phyloP scores from a whole-genome alignment of 805 yeast species.

The Metschnikowia arizonensis region DNA sequence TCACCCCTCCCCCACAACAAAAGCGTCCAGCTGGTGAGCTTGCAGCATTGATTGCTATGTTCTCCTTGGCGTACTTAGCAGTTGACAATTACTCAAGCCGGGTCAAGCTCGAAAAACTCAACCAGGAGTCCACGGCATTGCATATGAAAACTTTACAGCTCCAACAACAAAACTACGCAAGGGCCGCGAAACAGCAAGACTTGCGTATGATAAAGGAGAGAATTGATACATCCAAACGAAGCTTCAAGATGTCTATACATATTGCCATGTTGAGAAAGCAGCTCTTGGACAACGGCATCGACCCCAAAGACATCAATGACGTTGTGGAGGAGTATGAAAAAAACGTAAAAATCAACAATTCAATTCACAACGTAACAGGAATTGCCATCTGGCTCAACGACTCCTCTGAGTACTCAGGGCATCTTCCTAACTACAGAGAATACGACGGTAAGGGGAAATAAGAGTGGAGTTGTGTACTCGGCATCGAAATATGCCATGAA shows the following conservation, averaged over 20 bases:
- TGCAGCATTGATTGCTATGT: constrained; percentile 39
- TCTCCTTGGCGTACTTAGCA: constrained; percentile 46
- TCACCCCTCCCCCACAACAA: neutral
- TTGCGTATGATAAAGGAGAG: constrained; percentile 51
- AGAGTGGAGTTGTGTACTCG: neutral
- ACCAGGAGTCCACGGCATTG: constrained; percentile 34
- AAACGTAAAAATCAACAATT: constrained; percentile 53
- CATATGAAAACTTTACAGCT: constrained; percentile 36
- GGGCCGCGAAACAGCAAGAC: constrained; percentile 50
- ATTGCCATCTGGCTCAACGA: constrained; percentile 59
- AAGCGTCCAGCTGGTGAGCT: constrained; percentile 27
- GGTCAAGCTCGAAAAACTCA: constrained; percentile 32
- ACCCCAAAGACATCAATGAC: constrained; percentile 53
- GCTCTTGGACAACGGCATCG: constrained; percentile 49
- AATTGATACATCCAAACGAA: constrained; percentile 42
- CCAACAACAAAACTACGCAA: constrained; percentile 47
- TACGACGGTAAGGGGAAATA: constrained; percentile 42
- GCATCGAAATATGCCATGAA: neutral
- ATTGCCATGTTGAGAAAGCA: constrained; percentile 63
- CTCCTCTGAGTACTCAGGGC: constrained; percentile 43
- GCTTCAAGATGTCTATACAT: constrained; percentile 61
- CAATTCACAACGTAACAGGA: constrained; percentile 53
- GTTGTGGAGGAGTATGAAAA: constrained; percentile 55
- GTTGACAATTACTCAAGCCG: constrained; percentile 47
- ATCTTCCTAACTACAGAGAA: constrained; percentile 58